These are phyloP conservation scores for Fusarium verrucosum DNA, from an alignment of 2,329 filamentous ascomycete species.

Conservation along the genomic window DNA sequence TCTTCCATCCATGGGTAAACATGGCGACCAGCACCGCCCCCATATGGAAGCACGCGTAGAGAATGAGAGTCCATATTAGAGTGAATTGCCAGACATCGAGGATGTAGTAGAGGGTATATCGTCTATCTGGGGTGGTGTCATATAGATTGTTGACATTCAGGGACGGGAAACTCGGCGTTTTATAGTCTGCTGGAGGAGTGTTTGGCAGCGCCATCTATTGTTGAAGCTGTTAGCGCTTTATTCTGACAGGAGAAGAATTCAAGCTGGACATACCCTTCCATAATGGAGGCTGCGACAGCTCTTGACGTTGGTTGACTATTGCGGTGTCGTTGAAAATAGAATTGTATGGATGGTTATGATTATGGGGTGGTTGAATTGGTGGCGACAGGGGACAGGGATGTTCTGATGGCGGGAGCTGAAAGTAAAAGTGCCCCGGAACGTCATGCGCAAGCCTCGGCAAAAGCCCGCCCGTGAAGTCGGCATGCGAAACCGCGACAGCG, in stretches of 20 bases:
- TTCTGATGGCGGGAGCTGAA: slow-evolving; percentile 10
- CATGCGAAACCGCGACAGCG: slow-evolving; percentile 23
- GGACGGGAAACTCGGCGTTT: slow-evolving; percentile 78
- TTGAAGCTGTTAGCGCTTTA: slow-evolving; percentile 8
- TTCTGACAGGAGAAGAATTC: neutral
- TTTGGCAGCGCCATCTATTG: slow-evolving; percentile 41
- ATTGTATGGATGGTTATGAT: slow-evolving; percentile 19
- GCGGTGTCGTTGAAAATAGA: slow-evolving; percentile 10
- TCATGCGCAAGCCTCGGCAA: slow-evolving; percentile 45
- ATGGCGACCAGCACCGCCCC: slow-evolving; percentile 76
- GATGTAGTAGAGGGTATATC: slow-evolving; percentile 74
- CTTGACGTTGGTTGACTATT: slow-evolving; percentile 1
- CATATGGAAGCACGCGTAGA: slow-evolving; percentile 79
- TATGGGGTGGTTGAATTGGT: slow-evolving; percentile 29
- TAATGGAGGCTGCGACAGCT: slow-evolving; percentile 26
- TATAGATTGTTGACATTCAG: slow-evolving; percentile 76
- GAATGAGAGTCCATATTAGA: slow-evolving; percentile 83
- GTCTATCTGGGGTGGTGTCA: slow-evolving; percentile 53
- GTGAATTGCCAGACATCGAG: slow-evolving; percentile 88
- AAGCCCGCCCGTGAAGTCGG: slow-evolving; percentile 40
- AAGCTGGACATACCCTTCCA: slow-evolving; percentile 39
- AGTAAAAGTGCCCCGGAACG: slow-evolving; percentile 34
- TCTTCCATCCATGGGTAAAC: slow-evolving; percentile 71
- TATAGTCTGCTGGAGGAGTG: slow-evolving; percentile 63
- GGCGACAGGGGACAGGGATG: slow-evolving; percentile 26